Evolutionary conservation across 1,284 basidiomycete genomes (phyloP), one percentile per base, ranked within the genome.

Genomic region (Moesziomyces globuligerus): DNA sequence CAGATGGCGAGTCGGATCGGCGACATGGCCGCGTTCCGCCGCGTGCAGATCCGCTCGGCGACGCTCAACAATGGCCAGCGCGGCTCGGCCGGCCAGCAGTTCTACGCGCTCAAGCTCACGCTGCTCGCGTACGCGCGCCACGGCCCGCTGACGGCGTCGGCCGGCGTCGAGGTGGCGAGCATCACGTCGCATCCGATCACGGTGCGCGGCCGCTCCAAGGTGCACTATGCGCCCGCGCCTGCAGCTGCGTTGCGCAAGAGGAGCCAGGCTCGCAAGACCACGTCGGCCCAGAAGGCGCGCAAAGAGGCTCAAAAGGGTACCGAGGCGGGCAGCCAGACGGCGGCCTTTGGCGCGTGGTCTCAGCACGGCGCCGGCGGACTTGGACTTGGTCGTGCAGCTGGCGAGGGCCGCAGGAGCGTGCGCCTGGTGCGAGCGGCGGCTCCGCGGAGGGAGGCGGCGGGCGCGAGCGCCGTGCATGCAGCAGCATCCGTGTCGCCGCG

Each of bases 31-130:
- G 64, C 62, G 2, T 67, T 72, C 24, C 47, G 69, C 6, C 37
- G 69, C 15, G 54, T 72, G 9, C 69, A 72, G 58, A 72, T 72
- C 23, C 54, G 69, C 11, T 72, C 69, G 4, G 69, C 69, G 7
- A 72, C 69, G 41, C 61, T 72, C 48, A 72, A 72, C 53, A 72
- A 72, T 32, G 69, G 69, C 17, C 62, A 72, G 40, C 32, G 57
- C 11, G 64, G 69, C 0, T 45, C 58, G 1, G 53, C 69, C 3
- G 64, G 62, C 7, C 69, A 72, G 46, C 69, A 72, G n/a, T 72
- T 67, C 26, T 72, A 62, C 24, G 64, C 59, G 6, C 64, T 72
- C 47, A 66, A 67, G 43, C 43, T 72, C 51, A 59, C 69, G 38
- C 42, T 72, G 37, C 56, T 62, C 21, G 69, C 64, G 15, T 66